Base-by-base conservation (phyloP, 441 rosid genomes). In the Populus hybrid region DNA sequence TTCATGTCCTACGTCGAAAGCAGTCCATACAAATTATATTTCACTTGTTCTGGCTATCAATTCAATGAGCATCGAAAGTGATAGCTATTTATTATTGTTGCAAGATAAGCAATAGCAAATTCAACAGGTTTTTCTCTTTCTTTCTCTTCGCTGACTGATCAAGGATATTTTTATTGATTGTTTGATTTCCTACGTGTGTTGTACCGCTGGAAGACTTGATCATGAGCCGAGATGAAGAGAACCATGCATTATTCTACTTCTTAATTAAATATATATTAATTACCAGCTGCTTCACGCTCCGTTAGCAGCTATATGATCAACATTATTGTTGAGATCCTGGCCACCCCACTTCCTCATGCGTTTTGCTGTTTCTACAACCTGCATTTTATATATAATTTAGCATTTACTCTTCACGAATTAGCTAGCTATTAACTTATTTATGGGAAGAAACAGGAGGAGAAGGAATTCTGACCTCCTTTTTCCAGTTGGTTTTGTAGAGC, bases 321-420 rank as follows among this genome's bases (percentile, higher is more conserved):
- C 19, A 14, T 50, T 50, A 0, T 5, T 72, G 61, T 28, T 59
- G 0, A 72, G 53, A 6, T 81, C 91, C 26, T 80, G 84, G 19
- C 96, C 96, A 38, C 93, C 95, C 97, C 96, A 90, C 71, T 70
- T 91, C 77, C 82, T 80, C 88, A 91, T 85, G 9, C 96, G 86
- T 40, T 87, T 96, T 75, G 84, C 77, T 10, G 97, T 87, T 79
- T 91, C 86, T 36, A 83, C 94, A 64, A 90, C 97, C 98, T 91
- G 87, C 74, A 76, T 75, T 30, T 59, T 10, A 57, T 67, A 14
- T 76, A 32, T 35, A n/a, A 23, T 7, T 7, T 5, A 63, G 23
- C 14, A 26, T 26, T 19, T 28, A 40, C 26, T 16, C 3, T 2
- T 61, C 2, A 19, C 1, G 16, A 9, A 46, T 23, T 12, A 50